These are phyloP conservation scores for Chalciporus chontae DNA, from an alignment of 768 basidiomycete genomes.

Conservation along the genomic window DNA sequence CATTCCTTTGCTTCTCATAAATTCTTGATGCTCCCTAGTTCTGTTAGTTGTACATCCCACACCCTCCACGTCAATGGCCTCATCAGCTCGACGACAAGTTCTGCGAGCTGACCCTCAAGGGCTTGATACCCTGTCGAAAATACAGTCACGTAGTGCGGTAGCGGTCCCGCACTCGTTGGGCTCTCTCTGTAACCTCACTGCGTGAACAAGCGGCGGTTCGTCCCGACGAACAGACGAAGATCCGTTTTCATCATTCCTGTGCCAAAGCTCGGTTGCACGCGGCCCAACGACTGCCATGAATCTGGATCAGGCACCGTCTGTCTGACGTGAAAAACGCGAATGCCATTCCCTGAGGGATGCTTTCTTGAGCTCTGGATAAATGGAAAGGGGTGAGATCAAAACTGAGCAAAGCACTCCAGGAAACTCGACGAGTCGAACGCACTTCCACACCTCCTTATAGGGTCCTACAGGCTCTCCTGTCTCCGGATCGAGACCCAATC, in stretches of 20 bases:
- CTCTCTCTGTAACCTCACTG: conserved; percentile 3
- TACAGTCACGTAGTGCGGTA: background rate
- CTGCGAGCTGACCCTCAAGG: conserved; percentile 9
- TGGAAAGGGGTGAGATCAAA: background rate
- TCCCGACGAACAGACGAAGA: background rate
- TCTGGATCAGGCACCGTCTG: conserved; percentile 7
- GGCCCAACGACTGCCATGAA: conserved; percentile 19
- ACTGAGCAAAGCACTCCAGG: background rate
- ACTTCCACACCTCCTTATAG: conserved; percentile 24
- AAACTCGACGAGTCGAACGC: background rate
- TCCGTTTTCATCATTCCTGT: background rate
- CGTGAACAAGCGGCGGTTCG: conserved; percentile 1
- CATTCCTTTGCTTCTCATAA: too few species aligned
- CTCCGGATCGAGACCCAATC: conserved; percentile 9
- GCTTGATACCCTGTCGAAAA: conserved; percentile 9
- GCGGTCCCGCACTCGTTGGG: background rate
- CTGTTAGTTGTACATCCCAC: conserved; percentile 7
- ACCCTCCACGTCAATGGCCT: conserved; percentile 10
- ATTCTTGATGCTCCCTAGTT: background rate
- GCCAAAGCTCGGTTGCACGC: conserved; percentile 17
- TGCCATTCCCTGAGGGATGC: conserved; percentile 1
- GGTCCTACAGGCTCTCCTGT: conserved; percentile 11
- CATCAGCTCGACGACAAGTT: background rate
- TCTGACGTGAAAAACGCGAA: conserved; percentile 19
- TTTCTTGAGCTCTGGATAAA: conserved; percentile 9